These are phyloP conservation scores for Xylaria acuta DNA, from an alignment of 495 filamentous ascomycete genomes.

Conservation along the genomic window DNA sequence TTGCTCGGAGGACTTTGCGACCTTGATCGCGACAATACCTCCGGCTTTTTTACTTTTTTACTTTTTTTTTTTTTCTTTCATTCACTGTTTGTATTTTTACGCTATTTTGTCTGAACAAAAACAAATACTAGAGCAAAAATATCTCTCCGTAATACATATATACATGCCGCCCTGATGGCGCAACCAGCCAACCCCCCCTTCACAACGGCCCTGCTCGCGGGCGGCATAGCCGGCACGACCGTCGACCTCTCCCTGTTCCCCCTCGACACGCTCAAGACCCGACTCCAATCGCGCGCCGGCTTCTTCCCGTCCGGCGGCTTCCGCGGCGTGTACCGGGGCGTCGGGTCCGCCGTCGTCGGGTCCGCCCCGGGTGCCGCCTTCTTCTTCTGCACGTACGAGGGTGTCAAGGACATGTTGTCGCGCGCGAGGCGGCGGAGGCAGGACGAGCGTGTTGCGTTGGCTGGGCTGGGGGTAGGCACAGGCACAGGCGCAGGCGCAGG, in stretches of 20 bases:
- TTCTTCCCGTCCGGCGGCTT: constrained; percentile 80
- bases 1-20: neutral
- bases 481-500: neutral
- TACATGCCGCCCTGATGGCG: constrained; percentile 22
- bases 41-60: neutral
- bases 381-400: constrained; percentile 97
- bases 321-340: constrained; percentile 72
- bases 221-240: constrained; percentile 82
- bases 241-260: constrained; percentile 92
- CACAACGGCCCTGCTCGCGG: constrained; percentile 67
- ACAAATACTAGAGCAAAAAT: neutral
- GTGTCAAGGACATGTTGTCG: constrained; percentile 67
- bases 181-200: constrained; percentile 46
- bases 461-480: constrained; percentile 1
- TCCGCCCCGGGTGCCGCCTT: constrained; percentile 96
- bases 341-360: constrained; percentile 78
- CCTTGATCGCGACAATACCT: constrained; percentile 19
- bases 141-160: neutral
- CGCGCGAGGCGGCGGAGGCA: constrained; percentile 27
- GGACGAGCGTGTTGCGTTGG: constrained; percentile 15
- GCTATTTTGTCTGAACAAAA: neutral
- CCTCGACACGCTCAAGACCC: constrained; percentile 90
- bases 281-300: constrained; percentile 84
- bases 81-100: neutral
- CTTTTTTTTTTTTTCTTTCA: too few relatives aligned